phyloP scores from a whole-genome alignment of 1,284 basidiomycete genomes.

The Ustilago bromivora region DNA sequence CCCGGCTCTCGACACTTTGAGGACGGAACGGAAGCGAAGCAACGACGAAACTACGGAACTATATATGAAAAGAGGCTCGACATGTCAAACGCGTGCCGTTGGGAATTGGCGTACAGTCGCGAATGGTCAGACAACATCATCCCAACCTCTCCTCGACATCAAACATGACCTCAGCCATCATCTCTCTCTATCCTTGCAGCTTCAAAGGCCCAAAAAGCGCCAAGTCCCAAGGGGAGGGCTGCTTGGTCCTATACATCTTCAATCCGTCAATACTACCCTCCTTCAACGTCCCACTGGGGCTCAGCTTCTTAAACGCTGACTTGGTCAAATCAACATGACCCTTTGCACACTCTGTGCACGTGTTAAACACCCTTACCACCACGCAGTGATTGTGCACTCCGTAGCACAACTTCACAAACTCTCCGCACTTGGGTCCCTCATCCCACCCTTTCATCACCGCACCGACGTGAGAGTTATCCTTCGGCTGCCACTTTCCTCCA shows the following conservation, averaged over 20 bases:
- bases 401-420: constrained; percentile 67
- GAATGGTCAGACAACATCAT: background rate
- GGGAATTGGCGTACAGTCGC: background rate
- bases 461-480: constrained; percentile 61
- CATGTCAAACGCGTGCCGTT: background rate
- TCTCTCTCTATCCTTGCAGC: constrained; percentile 24
- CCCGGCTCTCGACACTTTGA: background rate
- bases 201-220: constrained; percentile 58
- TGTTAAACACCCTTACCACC: constrained; percentile 62
- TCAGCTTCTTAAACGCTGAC: constrained; percentile 62
- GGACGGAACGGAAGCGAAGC: background rate
- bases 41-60: background rate
- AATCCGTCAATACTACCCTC: constrained; percentile 60
- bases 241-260: constrained; percentile 52
- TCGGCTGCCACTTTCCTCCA: constrained; percentile 60
- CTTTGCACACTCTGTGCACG: constrained; percentile 63
- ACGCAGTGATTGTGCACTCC: constrained; percentile 46
- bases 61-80: background rate
- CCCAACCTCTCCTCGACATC: background rate
- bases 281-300: constrained; percentile 51
- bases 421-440: constrained; percentile 60
- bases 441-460: constrained; percentile 58
- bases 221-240: constrained; percentile 60
- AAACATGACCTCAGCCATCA: background rate
- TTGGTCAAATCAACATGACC: constrained; percentile 65